A percentile compares a stretch with the other conserved stretches of the same genome.
These are phyloP conservation scores for Rhizopus delemar DNA, from an alignment of 371 early-diverging fungal genomes.

Conservation along the genomic window DNA sequence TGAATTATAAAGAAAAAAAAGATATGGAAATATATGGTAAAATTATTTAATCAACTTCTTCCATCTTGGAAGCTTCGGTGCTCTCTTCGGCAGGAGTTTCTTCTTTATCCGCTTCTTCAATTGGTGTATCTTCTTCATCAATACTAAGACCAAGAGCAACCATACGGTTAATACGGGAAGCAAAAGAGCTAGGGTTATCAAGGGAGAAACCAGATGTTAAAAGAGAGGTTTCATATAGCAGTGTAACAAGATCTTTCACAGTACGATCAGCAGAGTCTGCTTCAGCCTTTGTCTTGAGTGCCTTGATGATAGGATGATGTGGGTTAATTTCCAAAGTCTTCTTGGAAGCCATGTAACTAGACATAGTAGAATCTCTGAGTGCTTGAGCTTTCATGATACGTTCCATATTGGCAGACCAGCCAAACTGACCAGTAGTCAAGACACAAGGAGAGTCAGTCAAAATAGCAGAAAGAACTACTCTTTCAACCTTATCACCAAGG, in stretches of 20 bases:
- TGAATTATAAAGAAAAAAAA: no score
- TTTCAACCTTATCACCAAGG: slow-evolving; percentile 97
- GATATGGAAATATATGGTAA: no score
- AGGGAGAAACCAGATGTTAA: slow-evolving; percentile 96
- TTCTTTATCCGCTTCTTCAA: slow-evolving; percentile 49
- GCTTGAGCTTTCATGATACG: slow-evolving; percentile 99
- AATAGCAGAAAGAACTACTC: slow-evolving; percentile 93
- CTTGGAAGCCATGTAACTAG: slow-evolving; percentile 97
- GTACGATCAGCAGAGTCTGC: slow-evolving; percentile 96
- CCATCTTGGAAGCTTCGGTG: slow-evolving; percentile 90
- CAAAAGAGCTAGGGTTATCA: slow-evolving; percentile 92
- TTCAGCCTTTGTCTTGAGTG: slow-evolving; percentile 85
- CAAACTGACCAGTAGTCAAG: slow-evolving; percentile 96
- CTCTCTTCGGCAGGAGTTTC: no score
- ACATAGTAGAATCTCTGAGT: slow-evolving; percentile 94
- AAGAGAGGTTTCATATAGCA: slow-evolving; percentile 93
- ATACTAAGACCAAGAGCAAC: slow-evolving; percentile 95
- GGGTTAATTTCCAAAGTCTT: slow-evolving; percentile 99
- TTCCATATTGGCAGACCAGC: slow-evolving; percentile 99
- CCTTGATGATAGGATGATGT: slow-evolving; percentile 88
- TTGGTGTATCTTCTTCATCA: slow-evolving; percentile 71
- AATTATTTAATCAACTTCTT: slow-evolving; percentile 88
- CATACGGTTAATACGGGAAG: slow-evolving; percentile 97
- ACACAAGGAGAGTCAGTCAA: slow-evolving; percentile 96
- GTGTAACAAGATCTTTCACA: slow-evolving; percentile 91